These are phyloP conservation scores for Boletus sensibilis DNA, from an alignment of 768 basidiomycete genomes.

Conservation along the genomic window DNA sequence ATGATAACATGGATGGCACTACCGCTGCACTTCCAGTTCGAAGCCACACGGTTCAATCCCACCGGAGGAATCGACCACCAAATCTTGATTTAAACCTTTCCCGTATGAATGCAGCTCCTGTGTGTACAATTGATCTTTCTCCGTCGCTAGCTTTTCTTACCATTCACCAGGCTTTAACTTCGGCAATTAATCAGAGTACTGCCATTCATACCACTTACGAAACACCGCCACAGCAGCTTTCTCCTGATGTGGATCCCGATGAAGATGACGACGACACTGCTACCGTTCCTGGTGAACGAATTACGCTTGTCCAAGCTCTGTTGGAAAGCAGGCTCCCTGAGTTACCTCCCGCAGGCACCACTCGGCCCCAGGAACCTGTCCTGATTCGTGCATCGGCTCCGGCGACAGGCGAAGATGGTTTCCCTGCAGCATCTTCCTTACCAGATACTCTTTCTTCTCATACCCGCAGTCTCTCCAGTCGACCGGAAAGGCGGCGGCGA, in stretches of 20 bases:
- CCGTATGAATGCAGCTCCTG: slow-evolving; percentile 32
- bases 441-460: slow-evolving; percentile 42
- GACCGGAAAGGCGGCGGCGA: slow-evolving; percentile 47
- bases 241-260: slow-evolving; percentile 44
- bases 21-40: slow-evolving; percentile 29
- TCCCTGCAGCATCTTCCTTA: slow-evolving; percentile 44
- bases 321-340: slow-evolving; percentile 78
- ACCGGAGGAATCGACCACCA: slow-evolving; percentile 59
- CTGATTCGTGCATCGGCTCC: slow-evolving; percentile 50
- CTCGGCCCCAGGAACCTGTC: slow-evolving; percentile 66
- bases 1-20: slow-evolving; percentile 17
- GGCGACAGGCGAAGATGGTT: slow-evolving; percentile 42
- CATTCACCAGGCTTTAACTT: slow-evolving; percentile 62
- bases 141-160: slow-evolving; percentile 63
- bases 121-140: slow-evolving; percentile 49
- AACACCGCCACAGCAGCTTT: slow-evolving; percentile 36
- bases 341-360: slow-evolving; percentile 67
- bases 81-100: slow-evolving; percentile 62
- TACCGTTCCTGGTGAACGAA: slow-evolving; percentile 49
- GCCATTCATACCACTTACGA: slow-evolving; percentile 20
- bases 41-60: slow-evolving; percentile 29
- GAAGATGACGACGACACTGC: slow-evolving; percentile 54
- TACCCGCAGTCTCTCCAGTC: slow-evolving; percentile 32
- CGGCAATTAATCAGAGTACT: slow-evolving; percentile 24
- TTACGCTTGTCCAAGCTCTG: slow-evolving; percentile 71